phyloP scores from a whole-genome alignment of 148 eudicot genomes.

The Rhododendron williamsianum region DNA sequence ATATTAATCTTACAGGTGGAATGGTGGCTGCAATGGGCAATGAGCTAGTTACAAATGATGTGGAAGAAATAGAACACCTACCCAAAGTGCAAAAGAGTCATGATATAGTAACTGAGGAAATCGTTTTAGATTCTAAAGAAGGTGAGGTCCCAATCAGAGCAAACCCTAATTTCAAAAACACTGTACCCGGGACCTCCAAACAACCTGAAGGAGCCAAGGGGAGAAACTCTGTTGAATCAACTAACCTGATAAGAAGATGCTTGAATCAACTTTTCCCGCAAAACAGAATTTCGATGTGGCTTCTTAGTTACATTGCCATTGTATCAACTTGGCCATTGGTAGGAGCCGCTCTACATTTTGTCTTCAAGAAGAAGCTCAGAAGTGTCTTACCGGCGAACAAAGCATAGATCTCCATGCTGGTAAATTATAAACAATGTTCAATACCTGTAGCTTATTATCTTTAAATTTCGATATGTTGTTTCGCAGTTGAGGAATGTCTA shows the following conservation, averaged over 20 bases:
- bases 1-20: conserved; percentile 63
- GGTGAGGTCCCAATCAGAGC: conserved; percentile 21
- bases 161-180: neutral
- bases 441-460: neutral
- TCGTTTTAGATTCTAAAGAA: conserved; percentile 19
- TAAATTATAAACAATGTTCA: neutral
- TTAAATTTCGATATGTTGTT: neutral
- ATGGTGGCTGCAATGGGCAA: conserved; percentile 62
- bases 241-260: conserved; percentile 32
- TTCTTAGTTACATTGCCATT: conserved; percentile 63
- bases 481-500: neutral
- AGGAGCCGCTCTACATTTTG: conserved; percentile 48
- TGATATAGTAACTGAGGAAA: conserved; percentile 11
- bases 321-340: conserved; percentile 60
- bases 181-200: conserved; percentile 12
- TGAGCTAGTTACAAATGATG: conserved; percentile 26
- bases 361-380: conserved; percentile 43
- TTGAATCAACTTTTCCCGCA: conserved; percentile 55
- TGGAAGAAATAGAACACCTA: conserved; percentile 15
- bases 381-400: conserved; percentile 27
- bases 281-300: conserved; percentile 60
- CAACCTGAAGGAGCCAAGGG: conserved; percentile 16
- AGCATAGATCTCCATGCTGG: conserved; percentile 21
- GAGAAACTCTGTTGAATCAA: conserved; percentile 13
- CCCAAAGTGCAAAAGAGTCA: conserved; percentile 17